A percentile compares a stretch with the other conserved stretches of the same genome.
Evolutionary conservation across 2,329 filamentous ascomycete species (phyloP).

Genomic region (Fusarium setosum): DNA sequence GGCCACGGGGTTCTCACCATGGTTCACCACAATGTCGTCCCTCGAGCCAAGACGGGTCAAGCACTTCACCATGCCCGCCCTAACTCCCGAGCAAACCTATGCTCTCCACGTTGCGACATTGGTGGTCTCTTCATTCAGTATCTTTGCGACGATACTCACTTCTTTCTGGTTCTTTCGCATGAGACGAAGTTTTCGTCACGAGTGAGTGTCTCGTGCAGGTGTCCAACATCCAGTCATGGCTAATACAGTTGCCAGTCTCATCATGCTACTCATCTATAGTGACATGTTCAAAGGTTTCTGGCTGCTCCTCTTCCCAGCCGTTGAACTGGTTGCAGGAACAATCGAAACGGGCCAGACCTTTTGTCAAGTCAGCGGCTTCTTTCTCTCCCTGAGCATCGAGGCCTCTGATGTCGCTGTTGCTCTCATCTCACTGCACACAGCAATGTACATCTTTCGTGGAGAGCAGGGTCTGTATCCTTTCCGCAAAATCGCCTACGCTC

Average conservation of each 20-base stretch:
- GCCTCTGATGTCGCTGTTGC: constrained; percentile 78
- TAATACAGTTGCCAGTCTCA: constrained; percentile 64
- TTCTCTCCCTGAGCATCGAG: constrained; percentile 74
- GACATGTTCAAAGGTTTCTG: constrained; percentile 78
- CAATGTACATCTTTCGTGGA: constrained; percentile 74
- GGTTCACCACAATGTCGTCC: constrained; percentile 11
- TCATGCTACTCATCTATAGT: constrained; percentile 78
- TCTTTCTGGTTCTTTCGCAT: constrained; percentile 81
- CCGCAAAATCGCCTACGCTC: constrained; percentile 67
- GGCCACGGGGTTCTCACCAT: constrained; percentile 19
- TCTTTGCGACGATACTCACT: constrained; percentile 65
- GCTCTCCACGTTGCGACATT: constrained; percentile 49
- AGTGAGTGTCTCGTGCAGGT: no score
- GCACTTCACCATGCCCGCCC: constrained; percentile 30
- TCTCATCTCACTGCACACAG: constrained; percentile 79
- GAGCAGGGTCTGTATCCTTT: constrained; percentile 77
- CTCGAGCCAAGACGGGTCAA: constrained; percentile 24
- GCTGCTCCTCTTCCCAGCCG: constrained; percentile 73
- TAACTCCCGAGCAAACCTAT: constrained; percentile 33
- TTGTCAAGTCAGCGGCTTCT: constrained; percentile 77
- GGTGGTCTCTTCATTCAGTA: constrained; percentile 61
- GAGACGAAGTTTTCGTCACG: constrained; percentile 77
- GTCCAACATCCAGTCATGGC: background rate
- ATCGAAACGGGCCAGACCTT: constrained; percentile 64
- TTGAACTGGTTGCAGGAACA: constrained; percentile 64